Conservation (phyloP, 306 rosid genomes). For the Malus orientalis region DNA sequence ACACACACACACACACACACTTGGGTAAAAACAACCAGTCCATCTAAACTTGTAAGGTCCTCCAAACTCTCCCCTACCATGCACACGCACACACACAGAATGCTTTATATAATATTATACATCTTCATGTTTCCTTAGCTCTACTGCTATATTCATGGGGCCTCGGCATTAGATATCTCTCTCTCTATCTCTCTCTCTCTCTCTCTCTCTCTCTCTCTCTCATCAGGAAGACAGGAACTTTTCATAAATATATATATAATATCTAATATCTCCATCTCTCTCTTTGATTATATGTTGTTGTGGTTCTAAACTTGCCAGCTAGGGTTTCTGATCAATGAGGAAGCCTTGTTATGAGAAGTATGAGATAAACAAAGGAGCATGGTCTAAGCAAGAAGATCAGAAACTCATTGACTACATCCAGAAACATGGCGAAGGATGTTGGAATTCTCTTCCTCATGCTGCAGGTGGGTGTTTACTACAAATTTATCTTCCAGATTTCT, state of each 20-base stretch:
- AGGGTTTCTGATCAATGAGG: constrained; percentile 15
- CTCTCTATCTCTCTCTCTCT: background rate
- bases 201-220: background rate
- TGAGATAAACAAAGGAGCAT: constrained; percentile 29
- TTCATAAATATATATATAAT: too few species aligned
- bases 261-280: too few species aligned
- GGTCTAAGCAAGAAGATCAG: constrained; percentile 48
- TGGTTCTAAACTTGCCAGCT: background rate
- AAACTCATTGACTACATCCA: constrained; percentile 32
- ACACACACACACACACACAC: background rate
- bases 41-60: background rate
- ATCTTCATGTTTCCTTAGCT: background rate
- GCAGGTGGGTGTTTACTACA: constrained; percentile 20
- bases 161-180: background rate
- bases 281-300: background rate
- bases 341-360: constrained; percentile 24
- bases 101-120: background rate
- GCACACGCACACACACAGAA: background rate
- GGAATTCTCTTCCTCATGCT: constrained; percentile 36
- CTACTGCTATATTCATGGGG: background rate
- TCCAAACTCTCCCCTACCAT: background rate
- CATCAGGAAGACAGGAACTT: background rate
- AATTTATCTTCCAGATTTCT: background rate
- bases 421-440: constrained; percentile 35
- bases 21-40: constrained; percentile 1